Conservation (phyloP, 2,329 filamentous ascomycete species). For the Botrytis cinerea region DNA sequence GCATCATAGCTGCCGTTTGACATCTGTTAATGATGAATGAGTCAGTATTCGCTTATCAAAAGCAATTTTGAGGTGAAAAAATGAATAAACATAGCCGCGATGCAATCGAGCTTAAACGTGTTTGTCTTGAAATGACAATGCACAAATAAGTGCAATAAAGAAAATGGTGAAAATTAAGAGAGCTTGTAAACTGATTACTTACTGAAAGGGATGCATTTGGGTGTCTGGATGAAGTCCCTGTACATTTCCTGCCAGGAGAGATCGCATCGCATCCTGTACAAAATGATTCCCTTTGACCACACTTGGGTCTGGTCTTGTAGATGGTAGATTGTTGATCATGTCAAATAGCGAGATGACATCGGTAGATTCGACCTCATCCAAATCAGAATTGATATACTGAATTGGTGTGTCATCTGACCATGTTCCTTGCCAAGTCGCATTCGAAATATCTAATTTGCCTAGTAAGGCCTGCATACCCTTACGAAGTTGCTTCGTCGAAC, state of each 20-base stretch:
- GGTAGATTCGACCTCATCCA: conserved; percentile 24
- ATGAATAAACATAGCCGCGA: background rate
- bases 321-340: conserved; percentile 73
- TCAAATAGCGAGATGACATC: conserved; percentile 61
- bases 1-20: conserved; percentile 78
- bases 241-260: conserved; percentile 55
- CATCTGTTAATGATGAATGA: conserved; percentile 42
- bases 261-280: conserved; percentile 54
- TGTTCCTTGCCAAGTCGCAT: conserved; percentile 55
- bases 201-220: conserved; percentile 73
- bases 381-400: conserved; percentile 46
- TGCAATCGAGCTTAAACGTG: background rate
- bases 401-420: conserved; percentile 30
- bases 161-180: background rate
- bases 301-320: conserved; percentile 60
- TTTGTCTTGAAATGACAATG: background rate
- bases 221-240: conserved; percentile 58
- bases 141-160: background rate
- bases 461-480: conserved; percentile 53
- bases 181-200: background rate
- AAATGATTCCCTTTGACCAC: conserved; percentile 51
- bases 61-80: background rate
- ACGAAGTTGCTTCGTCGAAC: conserved; percentile 49
- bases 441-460: conserved; percentile 56
- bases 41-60: background rate